Base-by-base conservation (phyloP, 805 yeast species). In the Hermanozyma aechmeae region DNA sequence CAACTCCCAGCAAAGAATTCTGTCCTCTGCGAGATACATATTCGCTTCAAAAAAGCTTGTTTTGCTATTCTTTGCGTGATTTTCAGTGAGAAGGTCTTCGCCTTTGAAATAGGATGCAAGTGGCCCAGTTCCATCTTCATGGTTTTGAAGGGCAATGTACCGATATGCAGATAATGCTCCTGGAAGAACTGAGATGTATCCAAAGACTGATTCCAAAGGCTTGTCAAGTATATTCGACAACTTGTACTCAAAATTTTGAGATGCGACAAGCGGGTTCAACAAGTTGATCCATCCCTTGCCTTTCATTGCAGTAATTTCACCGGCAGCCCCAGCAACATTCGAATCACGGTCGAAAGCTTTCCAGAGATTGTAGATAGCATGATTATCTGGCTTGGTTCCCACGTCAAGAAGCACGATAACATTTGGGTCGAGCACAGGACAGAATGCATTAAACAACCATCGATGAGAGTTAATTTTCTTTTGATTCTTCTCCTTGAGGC, bases 301-400 rank as follows among this genome's bases (percentile, higher is more conserved):
- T 45, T 85, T 86, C 83, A 89, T 79, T 0, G 97, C 85, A 38
- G 81, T 81, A 49, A 92, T 87, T 54, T 92, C 97, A 38, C 99
- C 99, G 10, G 97, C 96, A 1, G 95, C 98, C 38, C 99, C 99
- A 0, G 96, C 99, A 30, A 92, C 95, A 45, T 89, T 87, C 2
- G 96, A 86, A 50, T 92, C 96, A 42, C 76, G 71, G 53, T 92
- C 98, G 54, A 92, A 92, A 0, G 96, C 94, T 55, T 92, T 92
- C 99, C 99, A 92, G 35, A 92, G 63, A 43, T 89, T 92, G 48
- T 92, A 93, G 15, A 89, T 65, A 0, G 97, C 89, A 30, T 80
- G 76, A 26, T 73, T 71, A 39, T 85, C 86, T n/a, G 97, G 94
- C 45, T 79, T 76, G 0, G 99, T 92, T 38, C 99, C 99, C n/a